Evolutionary conservation across 805 yeast genomes (phyloP).

Genomic region (Kodamaea fukazawae): DNA sequence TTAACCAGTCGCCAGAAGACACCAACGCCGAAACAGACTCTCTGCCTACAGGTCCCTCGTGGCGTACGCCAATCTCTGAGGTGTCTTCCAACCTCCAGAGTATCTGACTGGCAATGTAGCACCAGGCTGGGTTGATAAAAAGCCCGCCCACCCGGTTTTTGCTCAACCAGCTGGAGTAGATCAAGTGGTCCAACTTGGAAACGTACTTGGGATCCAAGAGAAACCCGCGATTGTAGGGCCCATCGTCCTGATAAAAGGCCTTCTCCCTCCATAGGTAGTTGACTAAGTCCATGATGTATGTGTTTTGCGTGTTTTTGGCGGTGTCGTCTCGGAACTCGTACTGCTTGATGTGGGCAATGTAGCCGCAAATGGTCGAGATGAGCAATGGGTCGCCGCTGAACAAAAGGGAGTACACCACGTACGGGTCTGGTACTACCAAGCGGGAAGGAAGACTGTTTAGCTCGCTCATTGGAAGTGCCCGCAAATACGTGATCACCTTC

Average conservation of each 20-base stretch:
- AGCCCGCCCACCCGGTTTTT: constrained; percentile 37
- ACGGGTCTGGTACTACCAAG: constrained; percentile 38
- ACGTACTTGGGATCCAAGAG: constrained; percentile 34
- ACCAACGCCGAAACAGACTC: constrained; percentile 34
- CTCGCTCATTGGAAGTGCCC: background rate
- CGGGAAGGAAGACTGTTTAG: constrained; percentile 5
- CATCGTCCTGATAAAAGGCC: constrained; percentile 39
- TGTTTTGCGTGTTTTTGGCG: constrained; percentile 40
- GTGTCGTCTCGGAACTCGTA: constrained; percentile 24
- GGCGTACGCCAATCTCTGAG: constrained; percentile 32
- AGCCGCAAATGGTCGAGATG: constrained; percentile 46
- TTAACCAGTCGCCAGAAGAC: constrained; percentile 37
- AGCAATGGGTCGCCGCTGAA: constrained; percentile 44
- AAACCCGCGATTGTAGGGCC: constrained; percentile 38
- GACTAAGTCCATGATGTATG: constrained; percentile 54
- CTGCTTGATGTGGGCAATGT: constrained; percentile 41
- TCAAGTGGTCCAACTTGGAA: constrained; percentile 28
- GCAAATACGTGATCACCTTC: background rate
- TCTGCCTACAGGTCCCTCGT: constrained; percentile 54
- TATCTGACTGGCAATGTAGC: constrained; percentile 41
- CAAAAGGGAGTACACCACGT: constrained; percentile 35
- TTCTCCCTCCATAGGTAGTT: constrained; percentile 57
- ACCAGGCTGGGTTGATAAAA: constrained; percentile 52
- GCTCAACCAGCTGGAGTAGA: constrained; percentile 28
- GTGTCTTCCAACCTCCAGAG: constrained; percentile 49